Evolutionary conservation across 768 basidiomycete species (phyloP), one percentile per base, ranked within the genome.

Genomic region (Suillus subalutaceus): DNA sequence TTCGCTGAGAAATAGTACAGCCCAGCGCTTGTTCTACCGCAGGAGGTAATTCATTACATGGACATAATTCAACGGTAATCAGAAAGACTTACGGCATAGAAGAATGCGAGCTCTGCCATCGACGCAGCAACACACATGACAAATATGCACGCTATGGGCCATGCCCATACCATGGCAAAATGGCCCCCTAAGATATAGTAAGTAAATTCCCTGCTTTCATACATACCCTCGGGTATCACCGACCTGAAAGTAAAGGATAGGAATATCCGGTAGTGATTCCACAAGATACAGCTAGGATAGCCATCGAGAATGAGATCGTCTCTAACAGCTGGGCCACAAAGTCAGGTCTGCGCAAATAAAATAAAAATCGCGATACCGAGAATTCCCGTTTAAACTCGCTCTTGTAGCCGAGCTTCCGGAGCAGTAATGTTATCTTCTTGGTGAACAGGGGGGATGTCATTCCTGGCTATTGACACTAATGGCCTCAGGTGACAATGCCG

Each of bases 1-100:
- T 73, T 73, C 9, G 73, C 73, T 35, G 72, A 72, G 20, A 74
- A 75, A 60, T 74, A 73, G 30, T 73, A 75, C 18, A 74, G 62
- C n/a, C 72, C 73, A 15, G 73, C 71, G 40, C 71, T 73, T 50
- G 73, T 74, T 50, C 71, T 60, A 12, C 35, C 59, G 18, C 30
- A 50, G 15, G 41, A 12, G 23, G 32, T 30, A 5, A 20, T 6
- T 56, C 12, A 55, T 41, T 8, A 44, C 15, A 61, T 46, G 30
- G 12, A 43, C 35, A 32, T 6, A 23, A 18, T 10, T 15, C 41
- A 53, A 43, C n/a, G 20, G 46, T 38, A 23, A 65, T 30, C 32
- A 23, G 43, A 38, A 56, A 20, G 16, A 70, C 69, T 41, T 37
- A 71, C 70, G 70, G 70, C 70, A 71, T 71, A 18, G 70, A 70